These are phyloP conservation scores for Nakaseomyces glabratus DNA, from an alignment of 1,139 yeast genomes.

Conservation along the genomic window DNA sequence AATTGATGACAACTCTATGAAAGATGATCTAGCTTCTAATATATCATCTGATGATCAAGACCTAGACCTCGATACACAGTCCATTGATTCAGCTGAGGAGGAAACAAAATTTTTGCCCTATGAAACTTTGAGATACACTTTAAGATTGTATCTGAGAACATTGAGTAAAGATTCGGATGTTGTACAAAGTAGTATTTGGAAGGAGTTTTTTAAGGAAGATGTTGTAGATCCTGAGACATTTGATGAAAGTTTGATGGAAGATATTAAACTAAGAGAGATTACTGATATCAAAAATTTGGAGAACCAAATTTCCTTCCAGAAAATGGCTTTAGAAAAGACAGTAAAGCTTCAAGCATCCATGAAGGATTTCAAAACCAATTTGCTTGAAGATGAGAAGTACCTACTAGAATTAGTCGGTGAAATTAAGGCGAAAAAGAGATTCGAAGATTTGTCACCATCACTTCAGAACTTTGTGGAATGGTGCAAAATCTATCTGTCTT, in stretches of 20 bases:
- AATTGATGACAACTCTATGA: slow-evolving; percentile 7
- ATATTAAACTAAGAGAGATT: slow-evolving; percentile 46
- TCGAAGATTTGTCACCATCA: slow-evolving; percentile 45
- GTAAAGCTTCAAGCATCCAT: slow-evolving; percentile 30
- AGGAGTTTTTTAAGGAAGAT: slow-evolving; percentile 40
- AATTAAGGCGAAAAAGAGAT: slow-evolving; percentile 6
- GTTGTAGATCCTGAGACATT: slow-evolving; percentile 30
- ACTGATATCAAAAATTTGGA: slow-evolving; percentile 52
- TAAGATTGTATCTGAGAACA: slow-evolving; percentile 59
- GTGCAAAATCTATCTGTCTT: slow-evolving; percentile 74
- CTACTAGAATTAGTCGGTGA: slow-evolving; percentile 19
- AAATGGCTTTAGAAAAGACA: slow-evolving; percentile 42
- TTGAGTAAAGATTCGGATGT: slow-evolving; percentile 49
- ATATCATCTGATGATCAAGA: slow-evolving; percentile 11
- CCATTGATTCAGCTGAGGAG: slow-evolving; percentile 15
- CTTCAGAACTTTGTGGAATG: slow-evolving; percentile 66
- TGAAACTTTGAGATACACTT: slow-evolving; percentile 66
- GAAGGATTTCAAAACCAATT: slow-evolving; percentile 28
- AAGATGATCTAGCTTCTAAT: slow-evolving; percentile 18
- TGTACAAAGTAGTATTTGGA: slow-evolving; percentile 42
- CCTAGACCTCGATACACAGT: slow-evolving; percentile 16
- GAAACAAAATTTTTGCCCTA: slow-evolving; percentile 34
- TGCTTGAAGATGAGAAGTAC: slow-evolving; percentile 30
- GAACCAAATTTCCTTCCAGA: slow-evolving; percentile 69
- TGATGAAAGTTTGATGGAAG: slow-evolving; percentile 38